These are phyloP conservation scores for Boletus bicolor DNA, from an alignment of 768 basidiomycete species.

Conservation along the genomic window DNA sequence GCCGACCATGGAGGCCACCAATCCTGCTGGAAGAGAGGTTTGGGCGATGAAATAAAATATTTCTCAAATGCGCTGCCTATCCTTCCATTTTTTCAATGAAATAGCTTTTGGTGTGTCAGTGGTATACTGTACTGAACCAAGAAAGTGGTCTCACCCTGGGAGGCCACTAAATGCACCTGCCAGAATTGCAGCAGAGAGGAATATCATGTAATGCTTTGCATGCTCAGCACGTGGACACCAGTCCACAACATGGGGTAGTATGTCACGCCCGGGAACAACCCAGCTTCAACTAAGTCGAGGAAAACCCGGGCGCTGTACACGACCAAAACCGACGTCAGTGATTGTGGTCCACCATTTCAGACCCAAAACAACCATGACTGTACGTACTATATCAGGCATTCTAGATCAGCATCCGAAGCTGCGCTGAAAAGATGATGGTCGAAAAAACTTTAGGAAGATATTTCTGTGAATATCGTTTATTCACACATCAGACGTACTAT, in stretches of 20 bases:
- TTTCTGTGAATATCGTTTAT: conserved; percentile 25
- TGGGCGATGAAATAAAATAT: not conserved
- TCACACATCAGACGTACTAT: not conserved
- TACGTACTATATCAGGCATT: conserved; percentile 31
- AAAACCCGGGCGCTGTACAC: too few relatives aligned
- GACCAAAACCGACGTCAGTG: too few relatives aligned
- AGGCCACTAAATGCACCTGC: conserved; percentile 50
- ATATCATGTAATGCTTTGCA: conserved; percentile 52
- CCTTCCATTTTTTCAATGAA: conserved; percentile 35
- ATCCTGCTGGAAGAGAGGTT: conserved; percentile 10
- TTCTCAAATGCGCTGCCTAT: conserved; percentile 21
- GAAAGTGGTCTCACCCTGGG: conserved; percentile 35
- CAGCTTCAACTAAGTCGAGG: conserved; percentile 35
- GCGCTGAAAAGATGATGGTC: conserved; percentile 8
- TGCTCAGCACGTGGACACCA: conserved; percentile 61
- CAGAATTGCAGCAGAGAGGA: conserved; percentile 55
- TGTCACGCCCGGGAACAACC: conserved; percentile 38
- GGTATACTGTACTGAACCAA: not conserved
- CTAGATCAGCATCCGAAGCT: conserved; percentile 4
- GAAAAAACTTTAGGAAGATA: conserved; percentile 32
- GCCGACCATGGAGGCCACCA: conserved; percentile 35
- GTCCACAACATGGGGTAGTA: conserved; percentile 41
- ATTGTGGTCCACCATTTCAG: not conserved
- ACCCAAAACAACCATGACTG: conserved; percentile 38
- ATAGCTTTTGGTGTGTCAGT: conserved; percentile 28